Evolutionary conservation across 805 yeast species (phyloP).

Genomic region (Jamesozyma piceae): DNA sequence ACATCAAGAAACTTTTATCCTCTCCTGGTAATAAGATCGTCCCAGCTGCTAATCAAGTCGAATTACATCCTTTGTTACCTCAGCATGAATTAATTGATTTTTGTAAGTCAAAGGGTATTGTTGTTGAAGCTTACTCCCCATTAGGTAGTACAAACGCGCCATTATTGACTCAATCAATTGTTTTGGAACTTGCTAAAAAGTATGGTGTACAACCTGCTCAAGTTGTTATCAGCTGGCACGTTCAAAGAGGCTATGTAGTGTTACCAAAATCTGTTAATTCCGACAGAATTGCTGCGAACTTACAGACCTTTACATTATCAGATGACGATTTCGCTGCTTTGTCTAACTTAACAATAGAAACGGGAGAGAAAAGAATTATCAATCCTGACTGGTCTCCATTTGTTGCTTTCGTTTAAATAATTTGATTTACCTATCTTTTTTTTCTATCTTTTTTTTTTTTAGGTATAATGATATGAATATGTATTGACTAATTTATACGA

Average conservation of each 20-base stretch:
- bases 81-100: slow-evolving; percentile 49
- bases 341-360: slow-evolving; percentile 18
- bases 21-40: slow-evolving; percentile 40
- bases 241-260: slow-evolving; percentile 46
- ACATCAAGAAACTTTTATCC: slow-evolving; percentile 42
- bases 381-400: slow-evolving; percentile 21
- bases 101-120: slow-evolving; percentile 43
- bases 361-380: slow-evolving; percentile 28
- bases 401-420: slow-evolving; percentile 4
- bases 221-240: slow-evolving; percentile 49
- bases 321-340: slow-evolving; percentile 31
- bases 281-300: slow-evolving; percentile 34
- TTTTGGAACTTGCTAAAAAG: slow-evolving; percentile 38
- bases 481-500: neutral
- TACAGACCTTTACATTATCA: slow-evolving; percentile 25
- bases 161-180: slow-evolving; percentile 35
- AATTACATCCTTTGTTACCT: slow-evolving; percentile 64
- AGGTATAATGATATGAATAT: neutral
- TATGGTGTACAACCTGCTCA: slow-evolving; percentile 37
- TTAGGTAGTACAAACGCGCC: slow-evolving; percentile 56
- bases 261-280: slow-evolving; percentile 42
- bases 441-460: neutral
- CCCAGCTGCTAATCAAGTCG: slow-evolving; percentile 71
- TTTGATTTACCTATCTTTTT: neutral
- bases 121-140: slow-evolving; percentile 70